Percentiles rank a stretch among this genome's conserved stretches.
Evolutionary conservation across 1,284 basidiomycete genomes (phyloP).

Genomic region (Boletellus deceptivus): DNA sequence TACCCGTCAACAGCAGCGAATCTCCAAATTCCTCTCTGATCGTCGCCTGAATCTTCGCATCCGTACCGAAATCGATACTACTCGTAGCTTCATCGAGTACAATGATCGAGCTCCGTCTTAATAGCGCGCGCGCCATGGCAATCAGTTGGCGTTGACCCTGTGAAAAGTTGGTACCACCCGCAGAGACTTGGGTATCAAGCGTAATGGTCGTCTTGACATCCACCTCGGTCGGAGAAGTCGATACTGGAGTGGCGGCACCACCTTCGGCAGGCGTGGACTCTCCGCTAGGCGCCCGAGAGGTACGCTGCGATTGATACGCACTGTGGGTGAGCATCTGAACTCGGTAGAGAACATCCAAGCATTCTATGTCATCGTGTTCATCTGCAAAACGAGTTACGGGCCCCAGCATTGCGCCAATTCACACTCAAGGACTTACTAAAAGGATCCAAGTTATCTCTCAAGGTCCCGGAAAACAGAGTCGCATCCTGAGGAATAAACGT

Average conservation of each 20-base stretch:
- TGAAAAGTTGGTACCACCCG: conserved; percentile 69
- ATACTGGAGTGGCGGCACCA: conserved; percentile 5
- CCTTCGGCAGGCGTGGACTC: conserved; percentile 20
- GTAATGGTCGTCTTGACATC: conserved; percentile 44
- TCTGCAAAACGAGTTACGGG: conserved; percentile 34
- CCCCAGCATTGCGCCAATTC: not conserved
- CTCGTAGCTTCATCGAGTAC: conserved; percentile 73
- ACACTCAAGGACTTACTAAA: conserved; percentile 46
- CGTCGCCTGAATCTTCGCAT: conserved; percentile 62
- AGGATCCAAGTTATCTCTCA: conserved; percentile 86
- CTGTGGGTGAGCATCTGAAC: conserved; percentile 57
- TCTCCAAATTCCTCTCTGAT: conserved; percentile 63
- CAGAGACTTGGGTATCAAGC: conserved; percentile 58
- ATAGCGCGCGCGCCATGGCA: conserved; percentile 62
- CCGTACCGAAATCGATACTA: conserved; percentile 60
- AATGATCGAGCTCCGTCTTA: conserved; percentile 61
- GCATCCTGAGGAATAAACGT: conserved; percentile 86
- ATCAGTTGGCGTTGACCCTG: conserved; percentile 73
- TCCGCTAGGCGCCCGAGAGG: conserved; percentile 24
- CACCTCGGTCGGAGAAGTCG: conserved; percentile 28
- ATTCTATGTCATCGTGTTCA: conserved; percentile 82
- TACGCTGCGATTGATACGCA: conserved; percentile 43
- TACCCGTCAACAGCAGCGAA: conserved; percentile 48
- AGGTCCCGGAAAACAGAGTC: conserved; percentile 82
- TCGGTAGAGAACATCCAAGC: conserved; percentile 47